Percentiles rank a stretch among this genome's conserved stretches.
These are phyloP conservation scores for Sarocladiaceae sp. DNA, from an alignment of 2,329 filamentous ascomycete species.

Conservation along the genomic window DNA sequence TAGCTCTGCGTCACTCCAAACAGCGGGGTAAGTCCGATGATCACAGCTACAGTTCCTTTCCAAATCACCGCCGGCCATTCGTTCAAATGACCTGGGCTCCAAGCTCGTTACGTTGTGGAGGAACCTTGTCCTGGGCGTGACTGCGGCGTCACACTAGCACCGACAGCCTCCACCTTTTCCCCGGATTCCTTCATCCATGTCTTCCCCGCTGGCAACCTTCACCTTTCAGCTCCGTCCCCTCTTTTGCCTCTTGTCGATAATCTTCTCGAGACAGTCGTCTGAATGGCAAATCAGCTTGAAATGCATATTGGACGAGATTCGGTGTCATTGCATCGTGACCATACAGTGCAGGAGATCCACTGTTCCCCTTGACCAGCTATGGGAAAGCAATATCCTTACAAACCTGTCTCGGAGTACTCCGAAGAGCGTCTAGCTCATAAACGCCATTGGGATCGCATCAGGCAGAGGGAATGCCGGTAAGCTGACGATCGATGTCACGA, in stretches of 20 bases:
- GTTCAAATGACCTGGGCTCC: too few species aligned
- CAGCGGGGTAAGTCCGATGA: too few species aligned
- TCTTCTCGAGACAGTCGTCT: background rate
- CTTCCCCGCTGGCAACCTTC: background rate
- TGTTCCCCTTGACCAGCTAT: too few species aligned
- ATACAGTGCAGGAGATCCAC: background rate
- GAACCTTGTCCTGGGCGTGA: too few species aligned
- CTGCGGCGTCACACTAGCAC: too few species aligned
- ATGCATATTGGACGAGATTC: background rate
- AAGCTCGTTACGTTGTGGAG: too few species aligned
- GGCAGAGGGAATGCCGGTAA: conserved; percentile 7
- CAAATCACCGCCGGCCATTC: too few species aligned
- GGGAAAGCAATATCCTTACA: conserved; percentile 5
- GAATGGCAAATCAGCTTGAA: background rate
- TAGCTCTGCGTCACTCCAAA: too few species aligned
- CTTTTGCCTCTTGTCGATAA: background rate
- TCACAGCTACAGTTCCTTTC: too few species aligned
- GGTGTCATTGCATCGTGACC: background rate
- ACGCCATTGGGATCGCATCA: conserved; percentile 3
- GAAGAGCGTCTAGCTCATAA: conserved; percentile 5
- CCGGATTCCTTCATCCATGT: background rate
- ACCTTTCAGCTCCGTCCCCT: background rate
- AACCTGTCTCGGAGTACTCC: conserved; percentile 1
- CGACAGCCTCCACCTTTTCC: background rate
- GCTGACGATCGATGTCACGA: too few species aligned